Conservation (phyloP, 2,329 filamentous ascomycete species). For the Penicillium nordicum region DNA sequence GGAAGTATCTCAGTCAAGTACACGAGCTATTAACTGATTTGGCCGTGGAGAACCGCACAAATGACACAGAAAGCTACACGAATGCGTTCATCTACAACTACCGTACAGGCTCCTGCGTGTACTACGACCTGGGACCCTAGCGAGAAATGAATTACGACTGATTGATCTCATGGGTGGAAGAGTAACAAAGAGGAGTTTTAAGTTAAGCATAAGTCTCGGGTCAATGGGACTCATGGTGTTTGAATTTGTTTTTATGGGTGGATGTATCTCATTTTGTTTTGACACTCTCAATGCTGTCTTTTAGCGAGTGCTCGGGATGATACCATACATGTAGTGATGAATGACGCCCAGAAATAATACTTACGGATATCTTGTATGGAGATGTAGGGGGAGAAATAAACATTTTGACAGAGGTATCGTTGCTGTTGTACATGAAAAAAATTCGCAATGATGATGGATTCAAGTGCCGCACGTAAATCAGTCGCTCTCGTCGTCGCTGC, state of each 20-base stretch:
- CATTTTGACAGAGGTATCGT: conserved; percentile 30
- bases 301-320: conserved; percentile 18
- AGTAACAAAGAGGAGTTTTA: not conserved
- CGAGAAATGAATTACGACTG: conserved; percentile 20
- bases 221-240: conserved; percentile 14
- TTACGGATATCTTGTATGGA: conserved; percentile 9
- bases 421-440: conserved; percentile 33
- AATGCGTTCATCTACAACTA: conserved; percentile 93
- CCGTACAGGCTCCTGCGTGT: conserved; percentile 74
- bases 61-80: conserved; percentile 51
- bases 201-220: not conserved
- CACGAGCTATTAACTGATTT: conserved; percentile 69
- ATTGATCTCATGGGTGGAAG: not conserved
- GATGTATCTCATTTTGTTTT: conserved; percentile 7
- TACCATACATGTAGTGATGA: conserved; percentile 19
- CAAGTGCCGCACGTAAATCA: conserved; percentile 23
- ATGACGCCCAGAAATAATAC: conserved; percentile 9
- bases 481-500: conserved; percentile 79
- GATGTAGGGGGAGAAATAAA: conserved; percentile 5
- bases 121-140: conserved; percentile 67
- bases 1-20: conserved; percentile 78
- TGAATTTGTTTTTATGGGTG: conserved; percentile 2
- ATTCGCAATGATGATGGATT: conserved; percentile 12
- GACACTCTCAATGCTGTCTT: conserved; percentile 13
- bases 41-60: conserved; percentile 47